Evolutionary conservation across 1,284 basidiomycete genomes (phyloP), one percentile per base, ranked within the genome.

Genomic region (Sphagnurus paluster): DNA sequence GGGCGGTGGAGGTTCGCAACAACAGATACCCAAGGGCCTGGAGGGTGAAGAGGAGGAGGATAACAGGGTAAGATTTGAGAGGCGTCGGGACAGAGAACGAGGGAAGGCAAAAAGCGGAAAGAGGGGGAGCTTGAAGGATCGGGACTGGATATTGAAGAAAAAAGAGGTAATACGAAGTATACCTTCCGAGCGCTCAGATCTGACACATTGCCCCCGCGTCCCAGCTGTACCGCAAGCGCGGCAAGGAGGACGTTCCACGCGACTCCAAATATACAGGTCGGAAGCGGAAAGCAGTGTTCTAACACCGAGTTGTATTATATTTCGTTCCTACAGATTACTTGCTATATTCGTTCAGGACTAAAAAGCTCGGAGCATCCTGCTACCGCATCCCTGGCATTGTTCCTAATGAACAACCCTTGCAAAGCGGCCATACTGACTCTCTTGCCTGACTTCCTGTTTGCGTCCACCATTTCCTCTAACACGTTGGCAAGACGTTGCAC

Each of bases 341-440:
- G 35, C 53, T 34, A 49, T 48, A 52, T 55, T 51, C 55, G 63
- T 66, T 62, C 69, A 48, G 58, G 49, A 14, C 66, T 58, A 50
- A 84, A 83, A 43, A 86, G 66, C 30, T 79, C 76, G 34, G 65
- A 69, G 58, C 82, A 80, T 29, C 69, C 72, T 35, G 54, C 63
- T 3, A 93, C 64, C 10, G 87, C 90, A 28, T 85, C 80, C 56
- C 64, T 69, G 20, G 87, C 79, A 26, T 70, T 72, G 59, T 80
- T 82, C 48, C 89, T 76, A 55, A 98, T 98, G 66, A 98, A 98
- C 43, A 90, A 77, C 13, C 94, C 94, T 61, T 98, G 94, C 47
- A 98, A 69, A 26, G 87, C 83, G 20, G 94, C 94, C 94, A 98
- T 98, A 60, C 93, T 96, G 47, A 96, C 77, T 24, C 77, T 69